Base-by-base conservation (phyloP, 148 eudicot genomes). In the Rhododendron kiyosumense region DNA sequence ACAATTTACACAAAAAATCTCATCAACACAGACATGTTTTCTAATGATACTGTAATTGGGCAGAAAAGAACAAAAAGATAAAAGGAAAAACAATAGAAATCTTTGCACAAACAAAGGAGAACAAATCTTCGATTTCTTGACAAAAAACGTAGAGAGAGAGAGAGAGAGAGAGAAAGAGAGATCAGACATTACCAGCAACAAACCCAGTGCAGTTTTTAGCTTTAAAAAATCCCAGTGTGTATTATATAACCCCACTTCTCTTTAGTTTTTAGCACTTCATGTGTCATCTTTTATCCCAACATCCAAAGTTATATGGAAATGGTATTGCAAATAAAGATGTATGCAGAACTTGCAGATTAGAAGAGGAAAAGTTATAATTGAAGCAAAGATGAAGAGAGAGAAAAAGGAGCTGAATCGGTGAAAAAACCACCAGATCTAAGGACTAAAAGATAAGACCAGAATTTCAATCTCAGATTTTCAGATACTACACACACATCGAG, bases 381-480 rank as follows among this genome's bases (percentile, higher is more conserved):
- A 83, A 22, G 36, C 65, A 9, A 65, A 48, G 54, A 54, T 59
- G 74, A 82, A 52, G 83, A 83, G 88, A 84, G 79, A 86, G 81
- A 83, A 17, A 78, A 73, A 26, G 32, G 3, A 26, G 36, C 52
- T 74, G 82, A 79, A 59, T 18, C 84, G 75, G 52, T 49, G 71
- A 84, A 87, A 87, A 86, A 85, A 63, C 87, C 88, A 80, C 52
- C 67, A 81, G 90, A 87, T 87, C 84, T 79, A 82, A 85, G 85
- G 79, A 79, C n/a, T 84, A 67, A 83, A 88, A 85, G 45, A 84
- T 32, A 57, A 38, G 45, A 83, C 85, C 86, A 86, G 87, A 88
- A 38, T 80, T 84, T 84, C 67, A 38, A 86, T 86, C 85, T 86
- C 81, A 45, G 76, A 26, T 14, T 30, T 69, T 71, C 28, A 46